Evolutionary conservation across 1,284 basidiomycete genomes (phyloP).

Genomic region (Coriolopsis trogii): DNA sequence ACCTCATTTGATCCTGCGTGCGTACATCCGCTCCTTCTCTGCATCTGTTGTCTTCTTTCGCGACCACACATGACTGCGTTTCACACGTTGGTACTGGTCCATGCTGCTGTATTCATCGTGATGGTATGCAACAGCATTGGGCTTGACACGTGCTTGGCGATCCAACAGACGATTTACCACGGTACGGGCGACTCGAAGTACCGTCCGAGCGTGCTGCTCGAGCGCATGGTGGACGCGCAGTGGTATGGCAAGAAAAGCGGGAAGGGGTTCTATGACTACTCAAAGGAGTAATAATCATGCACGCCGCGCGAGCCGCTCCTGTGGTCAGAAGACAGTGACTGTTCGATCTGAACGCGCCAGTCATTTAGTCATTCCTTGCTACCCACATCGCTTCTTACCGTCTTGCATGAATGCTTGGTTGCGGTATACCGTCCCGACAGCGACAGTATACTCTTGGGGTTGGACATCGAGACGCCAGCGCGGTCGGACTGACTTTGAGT

Average conservation of each 20-base stretch:
- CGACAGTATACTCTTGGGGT: no score
- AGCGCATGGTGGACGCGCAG: conserved; percentile 95
- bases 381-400: neutral
- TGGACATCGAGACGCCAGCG: no score
- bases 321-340: neutral
- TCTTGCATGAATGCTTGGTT: no score
- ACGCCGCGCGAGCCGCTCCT: neutral
- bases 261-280: conserved; percentile 87
- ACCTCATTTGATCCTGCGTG: conserved; percentile 14
- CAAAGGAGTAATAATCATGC: conserved; percentile 19
- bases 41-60: neutral
- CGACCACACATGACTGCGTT: neutral
- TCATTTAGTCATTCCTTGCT: neutral
- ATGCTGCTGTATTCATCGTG: no score
- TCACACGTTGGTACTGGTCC: no score
- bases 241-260: conserved; percentile 94
- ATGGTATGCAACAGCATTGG: conserved; percentile 77
- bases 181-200: conserved; percentile 97
- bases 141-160: conserved; percentile 88
- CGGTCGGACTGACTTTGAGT: no score
- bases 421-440: no score
- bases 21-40: neutral
- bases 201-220: conserved; percentile 87
- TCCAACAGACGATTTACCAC: conserved; percentile 85
- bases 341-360: neutral